Evolutionary conservation across 108 stramenopile genomes (phyloP).

Genomic region (Fistulifera solaris): DNA sequence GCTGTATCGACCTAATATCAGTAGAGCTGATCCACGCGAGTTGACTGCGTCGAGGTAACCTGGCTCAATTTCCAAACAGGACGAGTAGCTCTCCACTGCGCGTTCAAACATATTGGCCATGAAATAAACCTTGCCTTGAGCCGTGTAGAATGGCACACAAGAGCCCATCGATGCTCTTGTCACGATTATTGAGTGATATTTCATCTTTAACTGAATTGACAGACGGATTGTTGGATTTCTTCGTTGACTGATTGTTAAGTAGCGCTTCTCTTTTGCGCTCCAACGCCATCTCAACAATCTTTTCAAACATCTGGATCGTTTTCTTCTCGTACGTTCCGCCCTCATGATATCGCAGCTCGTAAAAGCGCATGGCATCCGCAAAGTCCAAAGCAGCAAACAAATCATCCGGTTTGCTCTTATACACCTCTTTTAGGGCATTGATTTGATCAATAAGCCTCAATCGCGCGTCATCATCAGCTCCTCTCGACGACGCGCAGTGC

Average conservation of each 20-base stretch:
- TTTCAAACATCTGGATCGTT: slow-evolving; percentile 44
- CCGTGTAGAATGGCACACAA: slow-evolving; percentile 43
- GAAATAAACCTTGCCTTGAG: slow-evolving; percentile 55
- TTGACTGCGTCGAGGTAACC: slow-evolving; percentile 54
- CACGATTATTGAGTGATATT: slow-evolving; percentile 33
- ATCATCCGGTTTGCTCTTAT: slow-evolving; percentile 13
- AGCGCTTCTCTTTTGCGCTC: slow-evolving; percentile 13
- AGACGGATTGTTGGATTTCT: background rate
- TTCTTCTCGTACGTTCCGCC: slow-evolving; percentile 62
- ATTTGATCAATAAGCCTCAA: background rate
- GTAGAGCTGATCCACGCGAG: slow-evolving; percentile 41
- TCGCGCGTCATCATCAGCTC: background rate
- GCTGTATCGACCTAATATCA: slow-evolving; percentile 65
- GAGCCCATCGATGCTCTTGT: slow-evolving; percentile 52
- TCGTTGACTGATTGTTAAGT: slow-evolving; percentile 14
- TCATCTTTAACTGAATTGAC: slow-evolving; percentile 34
- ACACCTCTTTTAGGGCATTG: background rate
- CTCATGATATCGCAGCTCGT: slow-evolving; percentile 62
- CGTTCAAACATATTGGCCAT: slow-evolving; percentile 83
- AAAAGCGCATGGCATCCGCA: slow-evolving; percentile 54
- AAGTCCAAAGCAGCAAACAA: slow-evolving; percentile 28
- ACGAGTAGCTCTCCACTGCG: slow-evolving; percentile 46
- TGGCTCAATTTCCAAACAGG: slow-evolving; percentile 43
- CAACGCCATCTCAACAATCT: slow-evolving; percentile 29
- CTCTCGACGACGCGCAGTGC: background rate